Conservation (phyloP, 2,329 filamentous ascomycete genomes). For the Drechmeria coniospora region DNA sequence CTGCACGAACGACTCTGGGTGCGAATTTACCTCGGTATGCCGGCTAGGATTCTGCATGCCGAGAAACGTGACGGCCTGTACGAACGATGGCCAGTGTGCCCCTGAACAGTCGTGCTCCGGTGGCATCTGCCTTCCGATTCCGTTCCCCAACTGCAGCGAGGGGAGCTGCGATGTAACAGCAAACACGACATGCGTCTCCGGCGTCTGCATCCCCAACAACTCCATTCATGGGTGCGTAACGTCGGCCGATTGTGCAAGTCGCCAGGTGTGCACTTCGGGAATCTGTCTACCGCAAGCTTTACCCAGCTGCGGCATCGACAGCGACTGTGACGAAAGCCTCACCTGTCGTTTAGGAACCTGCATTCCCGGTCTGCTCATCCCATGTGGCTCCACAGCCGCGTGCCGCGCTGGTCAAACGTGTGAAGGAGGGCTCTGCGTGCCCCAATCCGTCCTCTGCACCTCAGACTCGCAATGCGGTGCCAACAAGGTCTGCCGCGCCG, state of each 20-base stretch:
- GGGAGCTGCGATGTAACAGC: too few relatives aligned
- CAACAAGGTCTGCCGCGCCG: neutral
- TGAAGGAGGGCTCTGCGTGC: neutral
- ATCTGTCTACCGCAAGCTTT: neutral
- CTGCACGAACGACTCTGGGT: too few relatives aligned
- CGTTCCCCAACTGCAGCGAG: too few relatives aligned
- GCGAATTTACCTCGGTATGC: too few relatives aligned
- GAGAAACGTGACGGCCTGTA: too few relatives aligned
- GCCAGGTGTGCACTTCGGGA: neutral
- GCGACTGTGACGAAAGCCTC: neutral
- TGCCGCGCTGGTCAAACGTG: neutral
- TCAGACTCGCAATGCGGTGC: neutral
- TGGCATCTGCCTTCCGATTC: too few relatives aligned
- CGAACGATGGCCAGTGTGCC: too few relatives aligned
- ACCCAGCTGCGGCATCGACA: neutral
- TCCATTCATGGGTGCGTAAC: too few relatives aligned
- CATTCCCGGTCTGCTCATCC: neutral
- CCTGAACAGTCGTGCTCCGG: too few relatives aligned
- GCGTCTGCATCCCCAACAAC: too few relatives aligned
- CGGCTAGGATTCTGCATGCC: too few relatives aligned
- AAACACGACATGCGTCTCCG: too few relatives aligned
- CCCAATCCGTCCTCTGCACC: neutral
- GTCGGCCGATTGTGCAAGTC: neutral
- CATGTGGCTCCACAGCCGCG: neutral
- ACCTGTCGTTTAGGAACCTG: neutral